These are phyloP conservation scores for Malus sylvestris DNA, from an alignment of 306 rosid species.

Conservation along the genomic window DNA sequence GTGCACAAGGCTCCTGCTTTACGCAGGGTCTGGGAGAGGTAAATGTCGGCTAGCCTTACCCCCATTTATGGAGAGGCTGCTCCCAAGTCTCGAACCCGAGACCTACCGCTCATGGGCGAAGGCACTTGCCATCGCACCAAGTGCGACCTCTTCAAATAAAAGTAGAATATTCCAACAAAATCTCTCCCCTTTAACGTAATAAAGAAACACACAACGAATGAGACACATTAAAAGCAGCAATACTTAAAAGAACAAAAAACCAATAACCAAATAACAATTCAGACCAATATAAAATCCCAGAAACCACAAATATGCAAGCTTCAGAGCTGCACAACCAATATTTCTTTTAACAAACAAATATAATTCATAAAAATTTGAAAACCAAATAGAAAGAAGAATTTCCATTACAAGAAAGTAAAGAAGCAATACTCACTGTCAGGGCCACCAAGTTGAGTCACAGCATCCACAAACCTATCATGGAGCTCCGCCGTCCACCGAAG, in stretches of 20 bases:
- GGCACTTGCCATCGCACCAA: no score
- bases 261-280: neutral
- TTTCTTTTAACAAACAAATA: neutral
- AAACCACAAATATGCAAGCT: neutral
- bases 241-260: neutral
- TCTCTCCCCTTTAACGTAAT: neutral
- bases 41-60: no score
- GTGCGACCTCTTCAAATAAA: neutral
- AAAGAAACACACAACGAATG: neutral
- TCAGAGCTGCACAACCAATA: neutral
- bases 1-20: no score
- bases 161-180: neutral
- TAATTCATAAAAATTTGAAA: neutral
- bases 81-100: no score
- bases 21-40: no score
- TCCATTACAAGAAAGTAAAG: neutral
- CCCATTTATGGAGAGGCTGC: no score
- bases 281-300: neutral
- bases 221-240: neutral
- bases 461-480: slow-evolving; percentile 56
- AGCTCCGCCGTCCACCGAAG: slow-evolving; percentile 64
- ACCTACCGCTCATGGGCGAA: no score
- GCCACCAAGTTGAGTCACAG: slow-evolving; percentile 62
- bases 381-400: neutral
- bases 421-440: slow-evolving; percentile 45